phyloP scores from a whole-genome alignment of 805 yeast species.

The Groenewaldozyma tartarivorans region DNA sequence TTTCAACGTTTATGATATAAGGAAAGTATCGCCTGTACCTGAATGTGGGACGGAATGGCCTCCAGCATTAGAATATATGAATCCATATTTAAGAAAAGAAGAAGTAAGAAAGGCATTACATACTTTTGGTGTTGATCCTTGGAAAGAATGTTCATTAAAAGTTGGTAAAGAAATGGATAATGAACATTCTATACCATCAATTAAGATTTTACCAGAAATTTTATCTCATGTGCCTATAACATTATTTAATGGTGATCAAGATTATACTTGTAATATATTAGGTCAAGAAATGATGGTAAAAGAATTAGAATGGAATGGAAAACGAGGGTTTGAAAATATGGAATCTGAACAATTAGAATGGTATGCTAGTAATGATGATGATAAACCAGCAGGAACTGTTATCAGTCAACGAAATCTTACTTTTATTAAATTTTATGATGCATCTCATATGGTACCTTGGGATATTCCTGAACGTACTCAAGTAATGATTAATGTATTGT shows the following conservation, averaged over 20 bases:
- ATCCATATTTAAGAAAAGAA: slow-evolving; percentile 38
- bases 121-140: slow-evolving; percentile 34
- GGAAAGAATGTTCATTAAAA: slow-evolving; percentile 70
- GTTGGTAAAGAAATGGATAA: slow-evolving; percentile 50
- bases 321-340: slow-evolving; percentile 21
- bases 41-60: slow-evolving; percentile 96
- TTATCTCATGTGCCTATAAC: slow-evolving; percentile 50
- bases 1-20: slow-evolving; percentile 73
- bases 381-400: slow-evolving; percentile 32
- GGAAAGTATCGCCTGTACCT: slow-evolving; percentile 64
- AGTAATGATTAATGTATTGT: slow-evolving; percentile 50
- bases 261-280: slow-evolving; percentile 73
- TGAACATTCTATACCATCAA: slow-evolving; percentile 46
- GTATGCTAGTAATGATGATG: slow-evolving; percentile 5
- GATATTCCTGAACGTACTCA: slow-evolving; percentile 64
- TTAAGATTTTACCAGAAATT: slow-evolving; percentile 56
- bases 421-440: slow-evolving; percentile 58
- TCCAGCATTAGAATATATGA: slow-evolving; percentile 39
- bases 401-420: slow-evolving; percentile 64
- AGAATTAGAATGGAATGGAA: slow-evolving; percentile 56
- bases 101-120: slow-evolving; percentile 45
- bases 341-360: background rate
- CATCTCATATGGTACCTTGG: slow-evolving; percentile 92
- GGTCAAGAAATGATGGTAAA: slow-evolving; percentile 65
- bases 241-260: slow-evolving; percentile 80